Evolutionary conservation across 2,329 filamentous ascomycete species (phyloP), one percentile per base, ranked within the genome.

Genomic region (Talaromyces amestolkiae): DNA sequence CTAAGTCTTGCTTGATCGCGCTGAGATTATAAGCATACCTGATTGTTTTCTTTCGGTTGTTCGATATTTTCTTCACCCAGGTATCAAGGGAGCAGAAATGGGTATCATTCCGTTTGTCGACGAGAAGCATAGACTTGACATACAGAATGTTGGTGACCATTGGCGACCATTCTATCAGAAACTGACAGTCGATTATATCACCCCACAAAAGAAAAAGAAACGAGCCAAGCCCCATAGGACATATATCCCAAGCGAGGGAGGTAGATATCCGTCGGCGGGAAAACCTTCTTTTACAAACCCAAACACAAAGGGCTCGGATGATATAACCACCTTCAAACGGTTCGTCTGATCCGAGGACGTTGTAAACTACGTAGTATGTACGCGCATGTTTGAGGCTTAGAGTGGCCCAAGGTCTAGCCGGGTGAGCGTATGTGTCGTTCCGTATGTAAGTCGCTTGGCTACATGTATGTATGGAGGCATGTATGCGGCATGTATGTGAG

Each of bases 331-430:
- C 11, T 31, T 19, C 31, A 24, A 35, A 51, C 33, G 31, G 45
- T 51, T 61, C 59, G 58, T 39, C 33, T 11, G n/a, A 33, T 15
- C 33, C 41, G 9, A 39, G 17, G 5, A 51, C 6, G 27, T 27
- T 27, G 27, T 27, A 10, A 6, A 17, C 39, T 6, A 4, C 2
- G 11, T 7, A 17, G 6, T 33, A 11, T 33, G 24, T 33, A 31
- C 17, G 27, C 31, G 15, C 47, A 17, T 39, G 15, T 24, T 37
- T 53, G 19, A 61, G 59, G 59, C 59, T 53, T 61, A 61, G 33
- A 61, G 24, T 22, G 13, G 59, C n/a, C n/a, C 59, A 10, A 27
- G 43, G 45, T 53, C 45, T 53, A 27, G 45, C 45, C 33, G 5
- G 17, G 13, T 27, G 51, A 53, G 59, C 15, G 59, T 53, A 17